Percentiles rank a stretch among this genome's conserved stretches.
Evolutionary conservation across 176 grass and related monocot species (phyloP).

Genomic region (Aechmea fasciata): DNA sequence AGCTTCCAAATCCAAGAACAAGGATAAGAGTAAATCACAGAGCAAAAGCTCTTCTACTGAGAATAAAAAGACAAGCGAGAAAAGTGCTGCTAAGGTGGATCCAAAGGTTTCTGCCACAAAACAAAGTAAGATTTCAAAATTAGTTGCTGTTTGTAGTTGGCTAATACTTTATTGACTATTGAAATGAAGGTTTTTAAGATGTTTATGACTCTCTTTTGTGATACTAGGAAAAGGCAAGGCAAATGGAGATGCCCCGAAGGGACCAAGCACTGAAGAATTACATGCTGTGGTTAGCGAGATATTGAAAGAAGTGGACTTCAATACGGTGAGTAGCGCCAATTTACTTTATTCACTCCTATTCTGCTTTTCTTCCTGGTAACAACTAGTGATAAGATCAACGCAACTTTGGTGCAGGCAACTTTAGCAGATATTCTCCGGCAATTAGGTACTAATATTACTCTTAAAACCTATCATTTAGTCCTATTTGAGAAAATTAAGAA

Average conservation of each 20-base stretch:
- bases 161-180: no score
- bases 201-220: neutral
- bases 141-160: no score
- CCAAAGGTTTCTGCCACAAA: conserved; percentile 32
- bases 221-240: conserved; percentile 64
- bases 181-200: no score
- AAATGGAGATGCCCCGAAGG: conserved; percentile 23
- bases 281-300: conserved; percentile 71
- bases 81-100: conserved; percentile 25
- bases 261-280: conserved; percentile 64
- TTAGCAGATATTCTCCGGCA: conserved; percentile 87
- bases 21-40: conserved; percentile 23
- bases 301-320: conserved; percentile 99
- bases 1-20: no score
- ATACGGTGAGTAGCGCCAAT: conserved; percentile 46
- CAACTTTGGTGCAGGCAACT: conserved; percentile 48
- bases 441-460: conserved; percentile 55
- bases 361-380: neutral
- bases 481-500: no score
- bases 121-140: conserved; percentile 39
- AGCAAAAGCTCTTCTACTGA: conserved; percentile 20
- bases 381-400: neutral
- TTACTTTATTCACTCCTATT: neutral
- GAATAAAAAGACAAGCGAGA: conserved; percentile 34
- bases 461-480: neutral